Evolutionary conservation across 768 basidiomycete genomes (phyloP).

Genomic region (Rhodosporidiobolus sp.): DNA sequence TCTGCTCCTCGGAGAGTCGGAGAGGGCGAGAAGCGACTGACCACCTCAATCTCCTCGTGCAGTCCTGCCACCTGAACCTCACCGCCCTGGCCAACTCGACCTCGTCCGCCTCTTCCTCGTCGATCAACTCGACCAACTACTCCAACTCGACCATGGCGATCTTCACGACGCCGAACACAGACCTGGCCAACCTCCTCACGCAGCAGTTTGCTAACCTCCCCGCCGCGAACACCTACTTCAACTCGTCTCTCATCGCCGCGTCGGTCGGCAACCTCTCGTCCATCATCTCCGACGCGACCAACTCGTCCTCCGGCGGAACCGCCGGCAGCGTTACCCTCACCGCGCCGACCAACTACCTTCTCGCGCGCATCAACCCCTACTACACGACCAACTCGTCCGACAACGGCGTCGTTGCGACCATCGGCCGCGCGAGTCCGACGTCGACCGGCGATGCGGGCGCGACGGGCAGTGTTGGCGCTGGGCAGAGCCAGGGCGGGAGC

Average conservation of each 20-base stretch:
- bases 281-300: background rate
- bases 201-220: constrained; percentile 22
- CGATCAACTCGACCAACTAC: background rate
- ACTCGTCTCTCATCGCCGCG: constrained; percentile 12
- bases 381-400: background rate
- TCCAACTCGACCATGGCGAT: constrained; percentile 20
- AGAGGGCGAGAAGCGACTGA: too few species aligned
- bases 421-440: constrained; percentile 10
- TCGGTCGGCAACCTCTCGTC: background rate
- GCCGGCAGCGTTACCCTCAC: background rate
- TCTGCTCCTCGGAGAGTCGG: too few species aligned
- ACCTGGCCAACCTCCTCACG: background rate
- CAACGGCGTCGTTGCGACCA: constrained; percentile 29
- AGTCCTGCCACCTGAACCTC: constrained; percentile 22
- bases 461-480: background rate
- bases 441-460: background rate
- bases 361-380: constrained; percentile 2
- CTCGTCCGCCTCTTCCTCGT: background rate
- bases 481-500: background rate
- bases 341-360: background rate
- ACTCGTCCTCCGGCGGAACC: background rate
- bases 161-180: constrained; percentile 8
- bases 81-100: background rate
- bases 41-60: background rate
- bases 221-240: constrained; percentile 7